Evolutionary conservation across 139 green algal species (phyloP).

Genomic region (Chlorella sp.): DNA sequence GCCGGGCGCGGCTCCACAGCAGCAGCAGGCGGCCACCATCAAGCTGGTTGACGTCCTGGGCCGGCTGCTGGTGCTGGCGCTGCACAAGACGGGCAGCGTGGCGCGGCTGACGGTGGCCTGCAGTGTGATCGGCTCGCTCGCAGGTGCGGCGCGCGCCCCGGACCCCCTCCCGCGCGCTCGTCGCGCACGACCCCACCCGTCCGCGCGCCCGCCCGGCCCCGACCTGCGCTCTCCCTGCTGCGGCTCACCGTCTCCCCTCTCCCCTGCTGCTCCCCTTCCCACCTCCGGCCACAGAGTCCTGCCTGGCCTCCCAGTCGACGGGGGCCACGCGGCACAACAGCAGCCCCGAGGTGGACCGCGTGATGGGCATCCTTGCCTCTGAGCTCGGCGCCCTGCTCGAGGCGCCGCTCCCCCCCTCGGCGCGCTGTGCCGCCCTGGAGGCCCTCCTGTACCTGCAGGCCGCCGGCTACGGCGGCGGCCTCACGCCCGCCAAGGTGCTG

Average conservation of each 20-base stretch:
- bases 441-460: slow-evolving; percentile 56
- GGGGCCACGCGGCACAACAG: slow-evolving; percentile 20
- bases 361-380: slow-evolving; percentile 21
- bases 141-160: background rate
- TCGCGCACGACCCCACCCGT: too few species aligned
- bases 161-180: too few species aligned
- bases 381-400: slow-evolving; percentile 38
- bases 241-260: too few species aligned
- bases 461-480: slow-evolving; percentile 30
- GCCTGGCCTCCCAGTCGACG: slow-evolving; percentile 26
- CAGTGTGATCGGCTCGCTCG: slow-evolving; percentile 21
- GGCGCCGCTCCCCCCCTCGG: slow-evolving; percentile 20
- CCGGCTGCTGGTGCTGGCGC: slow-evolving; percentile 40
- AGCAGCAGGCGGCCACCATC: slow-evolving; percentile 2
- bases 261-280: background rate
- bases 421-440: slow-evolving; percentile 52
- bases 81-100: slow-evolving; percentile 33
- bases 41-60: slow-evolving; percentile 37
- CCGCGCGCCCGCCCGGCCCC: background rate
- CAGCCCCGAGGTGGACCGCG: slow-evolving; percentile 20
- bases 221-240: background rate
- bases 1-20: background rate
- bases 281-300: slow-evolving; percentile 35
- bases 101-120: slow-evolving; percentile 30
- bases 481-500: slow-evolving; percentile 39